A percentile compares a stretch with the other conserved stretches of the same genome.
Conservation (phyloP, 768 basidiomycete genomes). For the Pulveroboletus ravenelii region DNA sequence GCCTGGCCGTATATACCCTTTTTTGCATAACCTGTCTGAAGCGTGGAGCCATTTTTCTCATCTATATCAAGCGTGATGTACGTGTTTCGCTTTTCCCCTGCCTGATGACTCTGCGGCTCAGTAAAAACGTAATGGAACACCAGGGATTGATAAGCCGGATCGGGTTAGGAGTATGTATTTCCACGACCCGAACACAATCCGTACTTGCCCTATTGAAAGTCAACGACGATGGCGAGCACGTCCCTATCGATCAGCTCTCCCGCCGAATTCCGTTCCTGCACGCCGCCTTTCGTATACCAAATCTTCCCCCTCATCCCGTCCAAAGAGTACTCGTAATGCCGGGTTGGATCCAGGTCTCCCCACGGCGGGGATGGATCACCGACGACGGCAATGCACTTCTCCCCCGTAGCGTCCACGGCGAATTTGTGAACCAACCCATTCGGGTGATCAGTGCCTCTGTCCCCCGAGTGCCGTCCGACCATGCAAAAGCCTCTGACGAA, state of each 20-base stretch:
- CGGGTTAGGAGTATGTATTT: not conserved
- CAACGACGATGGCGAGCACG: constrained; percentile 7
- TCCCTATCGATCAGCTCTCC: constrained; percentile 2
- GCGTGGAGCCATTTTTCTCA: not conserved
- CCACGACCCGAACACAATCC: not conserved
- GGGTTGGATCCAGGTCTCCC: not conserved
- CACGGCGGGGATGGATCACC: constrained; percentile 11
- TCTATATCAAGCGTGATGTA: not conserved
- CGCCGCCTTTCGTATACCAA: constrained; percentile 8
- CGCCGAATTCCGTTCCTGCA: not conserved
- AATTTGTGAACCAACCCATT: constrained; percentile 9
- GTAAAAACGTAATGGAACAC: not conserved
- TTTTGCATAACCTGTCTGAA: not conserved
- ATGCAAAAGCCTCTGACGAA: constrained; percentile 13
- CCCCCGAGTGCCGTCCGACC: not conserved
- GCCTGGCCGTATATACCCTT: constrained; percentile 3
- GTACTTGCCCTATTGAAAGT: constrained; percentile 6
- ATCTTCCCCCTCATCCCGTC: constrained; percentile 12
- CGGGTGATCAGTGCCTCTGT: not conserved
- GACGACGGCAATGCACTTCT: constrained; percentile 7
- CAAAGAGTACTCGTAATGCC: constrained; percentile 5
- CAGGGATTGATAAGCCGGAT: not conserved
- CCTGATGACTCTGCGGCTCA: not conserved
- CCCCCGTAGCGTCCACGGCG: constrained; percentile 16
- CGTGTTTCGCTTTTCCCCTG: not conserved